Percentiles rank a stretch among this genome's conserved stretches.
Evolutionary conservation across 2,329 filamentous ascomycete species (phyloP).

Genomic region (Fusarium napiforme): DNA sequence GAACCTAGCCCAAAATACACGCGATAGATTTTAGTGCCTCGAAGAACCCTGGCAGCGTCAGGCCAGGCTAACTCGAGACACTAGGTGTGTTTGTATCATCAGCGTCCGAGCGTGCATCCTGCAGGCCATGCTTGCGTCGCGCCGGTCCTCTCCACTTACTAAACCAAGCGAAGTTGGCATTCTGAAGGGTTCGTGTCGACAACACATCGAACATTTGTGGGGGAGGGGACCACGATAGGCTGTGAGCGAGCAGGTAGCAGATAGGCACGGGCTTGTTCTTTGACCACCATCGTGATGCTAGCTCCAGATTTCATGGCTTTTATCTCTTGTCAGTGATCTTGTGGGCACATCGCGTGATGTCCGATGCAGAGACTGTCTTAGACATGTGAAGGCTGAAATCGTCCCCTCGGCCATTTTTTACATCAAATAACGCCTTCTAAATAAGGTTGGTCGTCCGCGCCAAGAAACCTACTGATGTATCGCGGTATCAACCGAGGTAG

Average conservation of each 20-base stretch:
- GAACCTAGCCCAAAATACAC: conserved; percentile 30
- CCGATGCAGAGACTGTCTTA: conserved; percentile 1
- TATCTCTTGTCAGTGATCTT: conserved; percentile 17
- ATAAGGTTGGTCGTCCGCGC: background rate
- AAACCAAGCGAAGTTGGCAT: conserved; percentile 27
- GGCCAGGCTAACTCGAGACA: background rate
- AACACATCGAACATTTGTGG: conserved; percentile 35
- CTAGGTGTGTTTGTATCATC: conserved; percentile 26
- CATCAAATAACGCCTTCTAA: conserved; percentile 15
- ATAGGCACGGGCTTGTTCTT: conserved; percentile 12
- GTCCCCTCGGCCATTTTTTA: background rate
- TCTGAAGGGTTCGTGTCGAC: conserved; percentile 37
- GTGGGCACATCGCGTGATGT: conserved; percentile 32
- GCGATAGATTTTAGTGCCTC: conserved; percentile 25
- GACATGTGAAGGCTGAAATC: conserved; percentile 25
- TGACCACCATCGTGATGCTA: conserved; percentile 12
- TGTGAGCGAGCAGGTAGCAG: conserved; percentile 1
- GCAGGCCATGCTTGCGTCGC: conserved; percentile 42
- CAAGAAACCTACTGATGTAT: background rate
- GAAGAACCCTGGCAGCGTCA: conserved; percentile 11
- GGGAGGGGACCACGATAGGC: conserved; percentile 28
- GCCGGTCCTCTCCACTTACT: conserved; percentile 33
- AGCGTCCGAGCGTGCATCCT: conserved; percentile 42
- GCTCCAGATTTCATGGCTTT: conserved; percentile 13
- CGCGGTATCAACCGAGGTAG: background rate